Conservation (phyloP, 345 rosid genomes). For the Limnanthes douglasii region DNA sequence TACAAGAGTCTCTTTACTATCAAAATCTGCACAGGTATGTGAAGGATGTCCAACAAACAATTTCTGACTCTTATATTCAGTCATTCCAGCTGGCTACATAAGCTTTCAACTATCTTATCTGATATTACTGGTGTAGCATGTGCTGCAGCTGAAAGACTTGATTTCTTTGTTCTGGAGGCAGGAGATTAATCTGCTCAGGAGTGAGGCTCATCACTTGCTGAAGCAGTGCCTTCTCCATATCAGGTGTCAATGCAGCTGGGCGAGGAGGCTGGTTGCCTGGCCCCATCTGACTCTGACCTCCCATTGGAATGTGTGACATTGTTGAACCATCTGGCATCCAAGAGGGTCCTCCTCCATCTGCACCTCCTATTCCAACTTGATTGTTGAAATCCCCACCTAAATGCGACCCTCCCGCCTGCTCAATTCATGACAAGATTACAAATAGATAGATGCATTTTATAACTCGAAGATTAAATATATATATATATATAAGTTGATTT, state of each 20-base stretch:
- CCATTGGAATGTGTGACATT: conserved; percentile 38
- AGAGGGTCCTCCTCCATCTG: conserved; percentile 58
- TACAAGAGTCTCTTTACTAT: no score
- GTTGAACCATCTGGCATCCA: conserved; percentile 60
- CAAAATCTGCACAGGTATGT: no score
- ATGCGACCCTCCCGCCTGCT: conserved; percentile 57
- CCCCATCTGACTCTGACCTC: conserved; percentile 47
- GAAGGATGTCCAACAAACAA: no score
- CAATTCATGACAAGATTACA: conserved; percentile 6
- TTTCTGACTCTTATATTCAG: no score
- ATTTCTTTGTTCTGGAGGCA: conserved; percentile 81
- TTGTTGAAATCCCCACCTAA: conserved; percentile 44
- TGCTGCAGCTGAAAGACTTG: conserved; percentile 97
- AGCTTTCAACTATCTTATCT: no score
- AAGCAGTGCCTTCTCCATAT: conserved; percentile 94
- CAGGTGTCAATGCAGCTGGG: conserved; percentile 57
- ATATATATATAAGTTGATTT: no score
- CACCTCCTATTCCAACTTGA: conserved; percentile 39
- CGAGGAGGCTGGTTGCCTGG: conserved; percentile 49
- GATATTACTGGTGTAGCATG: conserved; percentile 81
- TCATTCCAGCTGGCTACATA: no score
- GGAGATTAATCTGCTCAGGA: conserved; percentile 72
- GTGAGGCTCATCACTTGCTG: conserved; percentile 98
- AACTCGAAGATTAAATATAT: no score
- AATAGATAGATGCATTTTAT: conserved; percentile 6